Percentiles rank a stretch among this genome's conserved stretches.
These are phyloP conservation scores for Alternaria burnsii DNA, from an alignment of 2,329 filamentous ascomycete species.

Conservation along the genomic window DNA sequence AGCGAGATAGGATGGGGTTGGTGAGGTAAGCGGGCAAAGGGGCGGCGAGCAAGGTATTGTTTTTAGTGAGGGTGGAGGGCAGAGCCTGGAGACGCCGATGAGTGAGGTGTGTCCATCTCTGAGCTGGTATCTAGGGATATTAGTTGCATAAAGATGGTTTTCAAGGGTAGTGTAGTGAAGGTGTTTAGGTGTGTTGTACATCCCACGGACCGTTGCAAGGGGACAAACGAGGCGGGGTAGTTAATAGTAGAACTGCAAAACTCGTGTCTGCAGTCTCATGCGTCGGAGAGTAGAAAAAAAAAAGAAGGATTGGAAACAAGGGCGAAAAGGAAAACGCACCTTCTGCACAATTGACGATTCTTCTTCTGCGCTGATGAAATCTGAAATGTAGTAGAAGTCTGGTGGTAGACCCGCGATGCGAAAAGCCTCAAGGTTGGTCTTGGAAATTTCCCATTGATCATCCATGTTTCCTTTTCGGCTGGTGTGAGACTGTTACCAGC, in stretches of 20 bases:
- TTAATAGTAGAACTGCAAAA: background rate
- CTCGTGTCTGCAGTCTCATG: background rate
- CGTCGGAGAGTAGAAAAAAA: background rate
- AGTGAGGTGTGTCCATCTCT: slow-evolving; percentile 84
- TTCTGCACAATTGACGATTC: slow-evolving; percentile 76
- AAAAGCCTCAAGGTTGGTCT: slow-evolving; percentile 22
- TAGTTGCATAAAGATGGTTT: background rate
- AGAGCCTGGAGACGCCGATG: slow-evolving; percentile 90
- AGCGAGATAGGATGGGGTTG: slow-evolving; percentile 71
- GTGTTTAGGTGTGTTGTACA: background rate
- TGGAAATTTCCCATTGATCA: background rate
- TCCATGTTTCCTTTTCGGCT: background rate
- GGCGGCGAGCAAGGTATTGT: slow-evolving; percentile 75
- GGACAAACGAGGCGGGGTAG: background rate
- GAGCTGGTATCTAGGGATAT: slow-evolving; percentile 55
- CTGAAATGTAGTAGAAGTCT: slow-evolving; percentile 81
- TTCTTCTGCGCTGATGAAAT: slow-evolving; percentile 82
- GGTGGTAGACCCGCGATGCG: slow-evolving; percentile 65
- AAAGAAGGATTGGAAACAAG: background rate
- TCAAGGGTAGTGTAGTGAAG: too few species aligned
- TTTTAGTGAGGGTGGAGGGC: slow-evolving; percentile 80
- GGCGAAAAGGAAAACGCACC: slow-evolving; percentile 53
- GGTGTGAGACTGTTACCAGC: background rate
- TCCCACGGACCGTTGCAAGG: background rate
- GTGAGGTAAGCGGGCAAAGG: slow-evolving; percentile 79